Base-by-base conservation (phyloP, 2,329 filamentous ascomycete species). In the Penicillium thymicola region DNA sequence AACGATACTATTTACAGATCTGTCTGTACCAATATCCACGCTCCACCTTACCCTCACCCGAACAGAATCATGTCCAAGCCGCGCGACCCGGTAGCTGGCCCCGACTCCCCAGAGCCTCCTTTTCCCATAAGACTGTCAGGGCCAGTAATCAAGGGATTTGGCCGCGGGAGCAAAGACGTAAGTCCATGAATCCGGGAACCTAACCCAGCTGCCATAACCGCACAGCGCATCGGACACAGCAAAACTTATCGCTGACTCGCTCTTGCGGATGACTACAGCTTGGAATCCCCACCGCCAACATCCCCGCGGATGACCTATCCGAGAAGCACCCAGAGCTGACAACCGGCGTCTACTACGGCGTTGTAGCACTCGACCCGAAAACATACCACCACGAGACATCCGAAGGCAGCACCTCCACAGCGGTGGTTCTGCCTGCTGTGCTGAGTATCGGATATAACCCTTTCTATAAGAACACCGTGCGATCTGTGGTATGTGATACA, bases 371-470 rank as follows among this genome's bases (percentile, higher is more conserved):
- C 32, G 80, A 84, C 59, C 81, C 74, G 1, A 61, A 67, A 30
- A 65, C 66, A 30, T 74, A 70, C 55, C 58, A 62, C 34, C 66
- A 69, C 36, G 65, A 64, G 27, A 61, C 60, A 14, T 53, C 51
- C 10, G 49, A 62, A 4, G 51, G 42, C 1, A 53, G 51, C 13
- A 48, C 48, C 36, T 41, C 70, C 25, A 58, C 52, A 14, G 60
- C 65, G 9, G 69, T 65, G 18, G 79, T 94, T 55, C 90, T 88
- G 74, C 90, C 90, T 1, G 94, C 95, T 83, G 92, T 96, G 63
- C 89, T 97, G 87, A 90, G 86, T 59, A 93, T 97, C 64, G 94
- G 94, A 43, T 97, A 92, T 83, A 99, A 97, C 76, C 94, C 94
- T 0, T 97, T 92, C 77, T 99, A 96, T 82, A 92, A 92, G 73